phyloP scores from a whole-genome alignment of 2,329 filamentous ascomycete genomes.

The Phyllosticta citriasiana region DNA sequence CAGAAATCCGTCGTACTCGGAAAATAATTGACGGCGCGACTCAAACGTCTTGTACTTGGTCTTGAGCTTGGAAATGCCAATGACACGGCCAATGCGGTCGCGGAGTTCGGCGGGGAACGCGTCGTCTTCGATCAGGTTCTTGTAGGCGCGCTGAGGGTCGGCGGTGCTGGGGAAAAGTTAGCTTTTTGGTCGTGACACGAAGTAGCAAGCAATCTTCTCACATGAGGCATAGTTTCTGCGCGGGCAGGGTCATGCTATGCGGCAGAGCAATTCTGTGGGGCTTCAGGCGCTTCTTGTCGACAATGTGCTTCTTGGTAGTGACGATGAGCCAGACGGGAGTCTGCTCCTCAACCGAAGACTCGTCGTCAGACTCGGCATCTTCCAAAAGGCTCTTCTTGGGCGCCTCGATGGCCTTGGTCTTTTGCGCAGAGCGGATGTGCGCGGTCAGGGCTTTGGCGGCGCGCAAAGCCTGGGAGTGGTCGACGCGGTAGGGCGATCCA shows the following conservation, averaged over 20 bases:
- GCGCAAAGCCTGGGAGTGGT: slow-evolving; percentile 43
- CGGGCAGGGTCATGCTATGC: slow-evolving; percentile 2
- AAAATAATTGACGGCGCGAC: slow-evolving; percentile 63
- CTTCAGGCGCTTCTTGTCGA: slow-evolving; percentile 69
- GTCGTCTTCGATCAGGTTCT: slow-evolving; percentile 70
- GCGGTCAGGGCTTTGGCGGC: slow-evolving; percentile 50
- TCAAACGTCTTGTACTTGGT: slow-evolving; percentile 86
- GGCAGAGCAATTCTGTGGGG: slow-evolving; percentile 58
- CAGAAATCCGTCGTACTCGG: slow-evolving; percentile 87
- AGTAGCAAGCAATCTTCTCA: neutral
- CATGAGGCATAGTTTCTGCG: slow-evolving; percentile 6
- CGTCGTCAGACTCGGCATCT: slow-evolving; percentile 30
- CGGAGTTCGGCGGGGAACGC: slow-evolving; percentile 43
- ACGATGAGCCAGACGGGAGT: slow-evolving; percentile 51
- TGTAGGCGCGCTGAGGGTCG: slow-evolving; percentile 74
- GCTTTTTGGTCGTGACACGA: neutral
- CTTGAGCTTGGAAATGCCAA: slow-evolving; percentile 78
- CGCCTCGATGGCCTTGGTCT: slow-evolving; percentile 37
- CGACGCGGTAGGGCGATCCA: slow-evolving; percentile 33
- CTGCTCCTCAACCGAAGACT: slow-evolving; percentile 32
- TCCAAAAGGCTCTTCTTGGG: slow-evolving; percentile 46
- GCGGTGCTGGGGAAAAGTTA: slow-evolving; percentile 49
- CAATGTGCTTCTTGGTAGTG: slow-evolving; percentile 56
- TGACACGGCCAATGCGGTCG: slow-evolving; percentile 47
- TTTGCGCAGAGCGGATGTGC: slow-evolving; percentile 44